Percentiles rank a stretch among this genome's conserved stretches.
phyloP scores from a whole-genome alignment of 805 yeast species.

The Yamadazyma ubonensis region DNA sequence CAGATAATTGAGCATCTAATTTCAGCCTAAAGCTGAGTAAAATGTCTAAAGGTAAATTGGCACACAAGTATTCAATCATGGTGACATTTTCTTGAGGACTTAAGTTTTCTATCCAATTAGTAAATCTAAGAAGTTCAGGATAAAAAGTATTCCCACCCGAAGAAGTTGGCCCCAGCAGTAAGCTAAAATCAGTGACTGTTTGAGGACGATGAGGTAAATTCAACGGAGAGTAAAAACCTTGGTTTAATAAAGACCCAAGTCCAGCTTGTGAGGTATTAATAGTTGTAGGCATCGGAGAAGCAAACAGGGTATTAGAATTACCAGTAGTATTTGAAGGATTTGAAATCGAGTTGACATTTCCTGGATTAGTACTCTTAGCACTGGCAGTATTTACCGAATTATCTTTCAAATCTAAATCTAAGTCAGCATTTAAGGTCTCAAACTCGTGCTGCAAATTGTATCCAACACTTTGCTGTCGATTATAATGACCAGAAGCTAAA shows the following conservation, averaged over 20 bases:
- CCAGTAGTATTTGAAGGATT: conserved; percentile 1
- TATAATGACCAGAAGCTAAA: conserved; percentile 14
- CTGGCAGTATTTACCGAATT: too few species aligned
- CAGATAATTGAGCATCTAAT: conserved; percentile 38
- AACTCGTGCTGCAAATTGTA: conserved; percentile 48
- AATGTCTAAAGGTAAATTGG: conserved; percentile 51
- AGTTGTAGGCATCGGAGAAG: conserved; percentile 13
- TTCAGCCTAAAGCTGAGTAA: conserved; percentile 48
- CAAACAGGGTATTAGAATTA: background rate
- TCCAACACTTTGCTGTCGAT: conserved; percentile 44
- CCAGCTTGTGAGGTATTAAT: conserved; percentile 19
- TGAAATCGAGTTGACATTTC: too few species aligned
- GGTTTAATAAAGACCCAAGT: conserved; percentile 27
- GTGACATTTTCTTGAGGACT: conserved; percentile 51
- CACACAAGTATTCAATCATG: conserved; percentile 54
- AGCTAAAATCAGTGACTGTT: conserved; percentile 40
- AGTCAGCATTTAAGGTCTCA: conserved; percentile 45
- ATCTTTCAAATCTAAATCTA: conserved; percentile 42
- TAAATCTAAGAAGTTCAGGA: conserved; percentile 50
- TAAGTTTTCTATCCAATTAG: conserved; percentile 51
- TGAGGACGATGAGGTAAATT: conserved; percentile 41
- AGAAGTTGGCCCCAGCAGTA: conserved; percentile 7
- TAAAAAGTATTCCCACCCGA: conserved; percentile 34
- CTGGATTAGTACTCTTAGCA: too few species aligned
- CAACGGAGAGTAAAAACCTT: conserved; percentile 25